A percentile compares a stretch with the other conserved stretches of the same genome.
Conservation (phyloP, 2,329 filamentous ascomycete genomes). For the Nigrograna mackinnonii region DNA sequence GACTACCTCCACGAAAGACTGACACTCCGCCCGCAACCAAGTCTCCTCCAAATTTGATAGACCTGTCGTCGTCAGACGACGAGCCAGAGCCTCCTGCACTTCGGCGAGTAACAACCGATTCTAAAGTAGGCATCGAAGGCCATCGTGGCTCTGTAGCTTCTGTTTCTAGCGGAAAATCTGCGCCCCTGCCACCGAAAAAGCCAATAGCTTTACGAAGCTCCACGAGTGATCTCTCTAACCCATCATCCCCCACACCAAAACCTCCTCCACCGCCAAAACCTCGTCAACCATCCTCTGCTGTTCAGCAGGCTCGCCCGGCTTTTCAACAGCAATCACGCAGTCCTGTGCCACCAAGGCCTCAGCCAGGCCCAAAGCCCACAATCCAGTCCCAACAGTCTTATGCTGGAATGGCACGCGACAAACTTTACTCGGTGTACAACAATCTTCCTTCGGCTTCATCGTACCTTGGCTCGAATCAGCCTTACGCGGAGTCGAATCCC, state of each 20-base stretch:
- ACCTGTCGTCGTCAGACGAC: conserved; percentile 46
- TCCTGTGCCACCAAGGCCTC: conserved; percentile 35
- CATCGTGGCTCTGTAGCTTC: too few relatives aligned
- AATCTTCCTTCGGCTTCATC: conserved; percentile 38
- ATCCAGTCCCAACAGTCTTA: conserved; percentile 35
- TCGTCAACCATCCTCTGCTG: conserved; percentile 25
- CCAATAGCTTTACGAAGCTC: conserved; percentile 42
- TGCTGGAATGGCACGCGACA: conserved; percentile 41
- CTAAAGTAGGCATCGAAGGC: conserved; percentile 17
- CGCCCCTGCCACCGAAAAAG: conserved; percentile 36
- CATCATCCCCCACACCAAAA: conserved; percentile 19
- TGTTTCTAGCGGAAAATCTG: conserved; percentile 26
- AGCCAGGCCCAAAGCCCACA: conserved; percentile 16
- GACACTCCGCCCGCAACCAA: conserved; percentile 25
- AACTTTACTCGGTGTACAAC: conserved; percentile 44
- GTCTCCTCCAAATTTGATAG: conserved; percentile 47
- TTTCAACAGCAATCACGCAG: conserved; percentile 25
- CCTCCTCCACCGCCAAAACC: conserved; percentile 38
- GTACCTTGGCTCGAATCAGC: conserved; percentile 13
- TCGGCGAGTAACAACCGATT: conserved; percentile 31
- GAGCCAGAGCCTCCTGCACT: conserved; percentile 24
- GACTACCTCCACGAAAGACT: conserved; percentile 38
- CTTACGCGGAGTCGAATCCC: conserved; percentile 2
- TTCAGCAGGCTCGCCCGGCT: conserved; percentile 25
- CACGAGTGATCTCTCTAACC: conserved; percentile 27